phyloP scores from a whole-genome alignment of 306 rosid genomes.

The Dryas alaskensis region DNA sequence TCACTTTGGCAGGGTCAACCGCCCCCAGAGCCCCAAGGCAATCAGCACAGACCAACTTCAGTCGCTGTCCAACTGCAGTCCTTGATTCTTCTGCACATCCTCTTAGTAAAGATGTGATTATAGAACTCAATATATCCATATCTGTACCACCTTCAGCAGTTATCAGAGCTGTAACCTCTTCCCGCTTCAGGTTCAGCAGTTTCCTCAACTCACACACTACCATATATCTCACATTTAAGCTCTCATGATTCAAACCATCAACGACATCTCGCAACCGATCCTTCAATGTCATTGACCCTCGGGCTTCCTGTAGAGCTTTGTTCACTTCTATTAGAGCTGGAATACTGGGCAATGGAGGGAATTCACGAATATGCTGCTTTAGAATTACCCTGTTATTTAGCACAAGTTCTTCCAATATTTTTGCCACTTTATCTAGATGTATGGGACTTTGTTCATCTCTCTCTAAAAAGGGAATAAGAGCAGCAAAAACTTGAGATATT shows the following conservation, averaged over 20 bases:
- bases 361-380: constrained; percentile 66
- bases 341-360: constrained; percentile 80
- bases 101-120: constrained; percentile 71
- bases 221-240: constrained; percentile 93
- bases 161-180: constrained; percentile 67
- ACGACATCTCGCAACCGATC: constrained; percentile 69
- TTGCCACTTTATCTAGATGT: constrained; percentile 72
- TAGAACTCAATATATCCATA: constrained; percentile 79
- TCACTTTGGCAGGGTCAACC: constrained; percentile 96
- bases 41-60: constrained; percentile 95
- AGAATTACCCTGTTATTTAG: constrained; percentile 56
- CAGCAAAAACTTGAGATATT: constrained; percentile 90
- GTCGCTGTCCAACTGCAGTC: constrained; percentile 75
- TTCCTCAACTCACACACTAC: constrained; percentile 76
- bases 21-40: constrained; percentile 97
- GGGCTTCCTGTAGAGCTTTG: constrained; percentile 73
- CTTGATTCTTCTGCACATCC: constrained; percentile 96
- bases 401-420: constrained; percentile 79
- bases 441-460: constrained; percentile 65
- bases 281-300: constrained; percentile 79
- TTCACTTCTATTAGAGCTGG: constrained; percentile 75
- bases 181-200: constrained; percentile 74
- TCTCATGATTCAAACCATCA: constrained; percentile 93
- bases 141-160: constrained; percentile 74
- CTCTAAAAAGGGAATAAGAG: constrained; percentile 87